These are phyloP conservation scores for Plantago major DNA, from an alignment of 257 asterid species.

Conservation along the genomic window DNA sequence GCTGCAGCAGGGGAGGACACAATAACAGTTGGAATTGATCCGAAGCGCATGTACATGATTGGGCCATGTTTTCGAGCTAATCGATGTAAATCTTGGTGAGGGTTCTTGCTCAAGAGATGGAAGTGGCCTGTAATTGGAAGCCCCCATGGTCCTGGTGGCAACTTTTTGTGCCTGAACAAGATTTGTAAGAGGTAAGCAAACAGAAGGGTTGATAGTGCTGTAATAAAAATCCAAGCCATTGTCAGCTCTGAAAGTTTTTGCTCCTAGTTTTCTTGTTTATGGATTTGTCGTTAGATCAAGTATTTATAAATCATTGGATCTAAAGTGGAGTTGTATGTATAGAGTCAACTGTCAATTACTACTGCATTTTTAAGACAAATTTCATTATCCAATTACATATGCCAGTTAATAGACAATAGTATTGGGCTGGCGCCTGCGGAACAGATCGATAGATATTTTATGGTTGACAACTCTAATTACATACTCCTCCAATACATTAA, in stretches of 20 bases:
- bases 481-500: no score
- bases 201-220: background rate
- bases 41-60: constrained; percentile 34
- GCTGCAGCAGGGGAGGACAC: constrained; percentile 31
- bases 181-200: constrained; percentile 17
- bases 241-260: background rate
- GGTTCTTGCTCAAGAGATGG: constrained; percentile 33
- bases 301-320: no score
- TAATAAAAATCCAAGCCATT: constrained; percentile 29
- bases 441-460: no score
- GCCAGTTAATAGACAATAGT: no score
- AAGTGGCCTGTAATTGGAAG: constrained; percentile 38
- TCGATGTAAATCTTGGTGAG: constrained; percentile 25
- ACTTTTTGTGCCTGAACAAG: background rate
- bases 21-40: constrained; percentile 21
- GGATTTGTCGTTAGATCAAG: no score
- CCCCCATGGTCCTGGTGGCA: constrained; percentile 33
- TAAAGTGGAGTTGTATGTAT: no score
- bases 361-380: no score
- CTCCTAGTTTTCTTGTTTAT: no score
- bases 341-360: no score
- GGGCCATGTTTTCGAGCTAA: constrained; percentile 37
- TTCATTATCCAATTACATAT: no score
- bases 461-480: no score
- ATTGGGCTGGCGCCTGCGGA: no score